Base-by-base conservation (phyloP, 2,329 filamentous ascomycete genomes). In the Stenocarpella maydis region DNA sequence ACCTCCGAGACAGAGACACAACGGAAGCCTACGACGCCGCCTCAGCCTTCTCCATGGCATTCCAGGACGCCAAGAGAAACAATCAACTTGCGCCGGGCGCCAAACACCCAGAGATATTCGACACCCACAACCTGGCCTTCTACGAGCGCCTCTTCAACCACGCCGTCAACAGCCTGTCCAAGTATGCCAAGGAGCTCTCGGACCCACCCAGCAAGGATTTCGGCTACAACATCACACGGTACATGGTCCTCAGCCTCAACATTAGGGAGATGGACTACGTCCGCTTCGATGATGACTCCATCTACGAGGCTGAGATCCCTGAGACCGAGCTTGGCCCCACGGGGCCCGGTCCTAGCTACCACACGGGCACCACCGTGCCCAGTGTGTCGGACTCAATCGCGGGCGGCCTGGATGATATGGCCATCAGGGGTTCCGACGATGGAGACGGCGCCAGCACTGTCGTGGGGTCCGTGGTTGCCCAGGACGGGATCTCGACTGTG, bases 191-290 rank as follows among this genome's bases (percentile, higher is more conserved):
- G 2, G n/a, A 53, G 0, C 79, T 80, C 76, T 12, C 73, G 2
- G 74, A 74, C 1, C 71, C 72, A 10, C 43, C 71, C 14, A 55
- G 47, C 10, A 10, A 24, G 31, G 76, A 78, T 4, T 73, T 80
- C 15, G 77, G 81, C 1, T 75, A 81, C 31, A 75, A 75, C 17
- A 72, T 82, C 3, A 83, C 80, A 0, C 77, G 79, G 3, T 83
- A 87, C 72, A 72, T 87, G 28, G 76, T 90, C 0, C 81, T 90
- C 0, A 83, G 81, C 6, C 81, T 92, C 1, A 78, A 79, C 0
- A 82, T 87, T 4, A 79, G 86, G 2, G 90, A 92, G 78, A 84
- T 87, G 72, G 86, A 86, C 68, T 92, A 85, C 72, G 81, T 92
- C 3, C 90, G 90, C 0, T 79, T 91, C 4, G 67, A 65, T 43